Base-by-base conservation (phyloP, 495 filamentous ascomycete genomes). In the Clavariopsis aquatica region DNA sequence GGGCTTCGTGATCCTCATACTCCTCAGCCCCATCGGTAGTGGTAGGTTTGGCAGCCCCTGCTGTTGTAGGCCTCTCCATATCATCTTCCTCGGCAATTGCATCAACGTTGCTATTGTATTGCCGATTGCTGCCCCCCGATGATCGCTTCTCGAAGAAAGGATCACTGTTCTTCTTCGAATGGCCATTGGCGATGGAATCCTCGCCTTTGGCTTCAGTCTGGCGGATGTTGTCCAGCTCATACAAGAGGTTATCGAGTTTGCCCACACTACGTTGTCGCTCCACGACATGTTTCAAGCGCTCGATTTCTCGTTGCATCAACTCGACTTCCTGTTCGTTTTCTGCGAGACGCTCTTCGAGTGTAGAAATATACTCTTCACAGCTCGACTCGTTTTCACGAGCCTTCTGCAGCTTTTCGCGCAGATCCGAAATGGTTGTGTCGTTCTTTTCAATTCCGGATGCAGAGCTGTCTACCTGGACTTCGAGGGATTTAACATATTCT, bases 271-370 rank as follows among this genome's bases (percentile, higher is more conserved):
- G 84, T 72, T 99, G 94, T 51, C 95, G 91, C 71, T 98, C 93
- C 52, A 99, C 84, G 23, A 98, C 92, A 76, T 96, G 90, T 74
- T 97, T 93, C 34, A 99, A 80, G 38, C 93, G 86, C 73, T 95
- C 87, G 69, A 99, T 89, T 73, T 99, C 94, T 26, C 92, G 89
- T 76, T 96, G 91, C 93, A 98, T 96, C 59, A 96, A 74, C 71
- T 98, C 94, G 71, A 91, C 87, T 71, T 99, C 95, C 72, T 97
- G 93, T 69, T 99, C 94, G 4, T 92, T 85, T 76, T 99, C 94
- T 0, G 95, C 95, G 17, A 99, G 84, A 19, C 94, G 88, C 75
- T 98, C 94, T 75, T 99, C 94, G 34, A 99, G 80, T 1, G 93
- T 98, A 2, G 94, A 93, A 51, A 99, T 98, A 72, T 99, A 99